Evolutionary conservation across 1,284 basidiomycete genomes (phyloP).

Genomic region (Amylostereum chailletii): DNA sequence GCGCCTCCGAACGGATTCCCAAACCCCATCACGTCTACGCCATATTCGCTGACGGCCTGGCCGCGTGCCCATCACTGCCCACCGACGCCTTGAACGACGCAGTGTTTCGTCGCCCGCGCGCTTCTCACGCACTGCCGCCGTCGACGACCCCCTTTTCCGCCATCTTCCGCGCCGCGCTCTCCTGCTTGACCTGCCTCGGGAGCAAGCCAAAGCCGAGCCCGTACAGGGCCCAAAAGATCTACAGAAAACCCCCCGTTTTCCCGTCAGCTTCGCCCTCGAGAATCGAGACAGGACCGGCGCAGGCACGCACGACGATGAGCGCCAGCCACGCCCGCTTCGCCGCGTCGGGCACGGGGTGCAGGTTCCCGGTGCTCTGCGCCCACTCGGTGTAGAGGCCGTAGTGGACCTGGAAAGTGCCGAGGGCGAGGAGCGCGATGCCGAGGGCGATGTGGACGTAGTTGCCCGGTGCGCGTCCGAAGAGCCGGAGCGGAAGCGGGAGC

Average conservation of each 20-base stretch:
- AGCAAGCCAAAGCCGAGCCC: background rate
- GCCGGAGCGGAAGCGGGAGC: background rate
- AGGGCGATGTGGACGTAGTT: background rate
- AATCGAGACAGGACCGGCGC: too few relatives aligned
- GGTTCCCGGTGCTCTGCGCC: background rate
- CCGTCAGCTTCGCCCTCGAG: too few relatives aligned
- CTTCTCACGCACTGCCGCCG: too few relatives aligned
- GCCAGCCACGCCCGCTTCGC: background rate
- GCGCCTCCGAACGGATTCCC: too few relatives aligned
- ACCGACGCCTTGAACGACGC: too few relatives aligned
- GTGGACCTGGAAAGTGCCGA: background rate
- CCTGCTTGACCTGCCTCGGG: background rate
- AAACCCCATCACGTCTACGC: too few relatives aligned
- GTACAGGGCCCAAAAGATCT: slow-evolving; percentile 1
- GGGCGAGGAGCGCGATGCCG: slow-evolving; percentile 1
- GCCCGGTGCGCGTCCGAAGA: background rate
- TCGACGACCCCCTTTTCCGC: too few relatives aligned
- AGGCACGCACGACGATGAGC: background rate
- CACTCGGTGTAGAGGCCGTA: slow-evolving; percentile 2
- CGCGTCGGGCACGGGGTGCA: background rate
- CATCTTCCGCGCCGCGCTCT: background rate
- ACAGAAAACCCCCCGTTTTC: background rate
- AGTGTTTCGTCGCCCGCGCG: too few relatives aligned
- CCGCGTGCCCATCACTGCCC: too few relatives aligned
- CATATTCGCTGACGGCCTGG: too few relatives aligned